Percentiles rank a stretch among this genome's conserved stretches.
These are phyloP conservation scores for Colletotrichum simmondsii DNA, from an alignment of 2,329 filamentous ascomycete species.

Conservation along the genomic window DNA sequence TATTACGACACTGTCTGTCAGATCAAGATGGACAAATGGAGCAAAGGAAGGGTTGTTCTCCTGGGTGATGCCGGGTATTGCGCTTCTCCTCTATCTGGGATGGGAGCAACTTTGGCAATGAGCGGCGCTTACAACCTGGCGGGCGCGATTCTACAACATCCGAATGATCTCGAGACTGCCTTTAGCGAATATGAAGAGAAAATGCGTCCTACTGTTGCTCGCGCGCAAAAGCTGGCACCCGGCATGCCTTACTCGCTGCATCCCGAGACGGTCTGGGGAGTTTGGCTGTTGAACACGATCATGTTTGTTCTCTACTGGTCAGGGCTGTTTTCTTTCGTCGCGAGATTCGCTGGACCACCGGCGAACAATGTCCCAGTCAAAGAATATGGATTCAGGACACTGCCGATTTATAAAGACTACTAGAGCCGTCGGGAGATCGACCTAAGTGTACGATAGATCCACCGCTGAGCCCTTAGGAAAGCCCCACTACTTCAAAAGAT, in stretches of 20 bases:
- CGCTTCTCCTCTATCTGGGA: slow-evolving; percentile 57
- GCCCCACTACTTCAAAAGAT: neutral
- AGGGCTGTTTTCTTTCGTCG: neutral
- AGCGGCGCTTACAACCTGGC: slow-evolving; percentile 62
- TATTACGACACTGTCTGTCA: slow-evolving; percentile 55
- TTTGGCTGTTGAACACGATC: slow-evolving; percentile 38
- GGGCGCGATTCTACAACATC: slow-evolving; percentile 50
- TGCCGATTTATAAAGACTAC: neutral
- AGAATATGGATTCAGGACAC: slow-evolving; percentile 2
- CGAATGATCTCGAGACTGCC: slow-evolving; percentile 40
- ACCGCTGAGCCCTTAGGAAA: neutral
- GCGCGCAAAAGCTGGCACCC: slow-evolving; percentile 48
- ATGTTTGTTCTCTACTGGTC: slow-evolving; percentile 15
- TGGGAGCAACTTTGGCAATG: slow-evolving; percentile 58
- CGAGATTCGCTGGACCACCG: slow-evolving; percentile 1
- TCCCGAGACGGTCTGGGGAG: slow-evolving; percentile 41
- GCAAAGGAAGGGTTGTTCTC: slow-evolving; percentile 50
- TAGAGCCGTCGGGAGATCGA: neutral
- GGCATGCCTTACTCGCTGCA: slow-evolving; percentile 41
- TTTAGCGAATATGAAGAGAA: slow-evolving; percentile 52
- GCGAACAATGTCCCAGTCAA: slow-evolving; percentile 3
- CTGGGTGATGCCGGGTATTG: slow-evolving; percentile 62
- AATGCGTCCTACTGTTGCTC: slow-evolving; percentile 51
- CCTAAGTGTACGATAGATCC: neutral
- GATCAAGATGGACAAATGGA: slow-evolving; percentile 51